These are phyloP conservation scores for Salix brachista DNA, from an alignment of 345 rosid genomes.

Conservation along the genomic window DNA sequence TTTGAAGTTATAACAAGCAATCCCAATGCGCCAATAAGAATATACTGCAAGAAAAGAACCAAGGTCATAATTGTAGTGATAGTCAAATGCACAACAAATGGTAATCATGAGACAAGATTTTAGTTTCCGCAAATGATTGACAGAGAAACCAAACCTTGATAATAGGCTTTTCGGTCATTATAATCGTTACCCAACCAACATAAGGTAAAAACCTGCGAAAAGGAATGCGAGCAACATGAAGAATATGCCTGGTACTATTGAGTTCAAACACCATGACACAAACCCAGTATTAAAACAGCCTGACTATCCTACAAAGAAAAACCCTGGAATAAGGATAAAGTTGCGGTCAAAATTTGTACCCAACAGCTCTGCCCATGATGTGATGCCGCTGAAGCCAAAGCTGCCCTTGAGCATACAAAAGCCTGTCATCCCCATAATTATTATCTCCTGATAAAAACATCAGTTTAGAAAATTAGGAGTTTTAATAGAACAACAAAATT, in stretches of 20 bases:
- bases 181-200: constrained; percentile 71
- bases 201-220: constrained; percentile 68
- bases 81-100: not conserved
- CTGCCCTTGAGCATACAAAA: constrained; percentile 61
- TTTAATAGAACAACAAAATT: not conserved
- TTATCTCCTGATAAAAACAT: constrained; percentile 48
- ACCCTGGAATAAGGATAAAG: not conserved
- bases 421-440: constrained; percentile 49
- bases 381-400: constrained; percentile 62
- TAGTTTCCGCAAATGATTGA: not conserved
- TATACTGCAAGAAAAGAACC: constrained; percentile 49
- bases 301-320: too few relatives aligned
- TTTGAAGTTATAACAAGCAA: constrained; percentile 85
- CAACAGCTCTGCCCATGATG: constrained; percentile 77
- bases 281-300: not conserved
- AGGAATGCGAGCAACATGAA: not conserved
- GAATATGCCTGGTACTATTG: not conserved
- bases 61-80: not conserved
- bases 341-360: constrained; percentile 34
- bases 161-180: constrained; percentile 69
- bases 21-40: constrained; percentile 80
- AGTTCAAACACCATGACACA: not conserved
- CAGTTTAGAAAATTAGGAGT: not conserved
- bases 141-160: constrained; percentile 52
- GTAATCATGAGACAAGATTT: not conserved